Evolutionary conservation across 176 grass and related monocot species (phyloP), one percentile per base, ranked within the genome.

Genomic region (Melocanna baccifera): DNA sequence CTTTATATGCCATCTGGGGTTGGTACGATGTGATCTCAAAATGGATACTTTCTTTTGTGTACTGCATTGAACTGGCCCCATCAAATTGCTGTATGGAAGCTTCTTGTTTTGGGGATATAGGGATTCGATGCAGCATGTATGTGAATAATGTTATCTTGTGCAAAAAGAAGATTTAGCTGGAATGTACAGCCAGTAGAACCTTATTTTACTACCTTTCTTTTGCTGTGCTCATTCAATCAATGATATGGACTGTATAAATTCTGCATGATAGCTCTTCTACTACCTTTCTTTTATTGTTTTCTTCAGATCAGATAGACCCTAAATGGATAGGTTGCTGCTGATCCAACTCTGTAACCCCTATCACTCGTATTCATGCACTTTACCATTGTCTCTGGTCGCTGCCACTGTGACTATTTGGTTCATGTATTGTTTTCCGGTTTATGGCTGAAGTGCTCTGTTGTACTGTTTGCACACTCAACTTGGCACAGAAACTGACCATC

Each of bases 1-100:
- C 68, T 61, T 87, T 74, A 75, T 62, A 87, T 90, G 75, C 58
- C 71, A 79, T 83, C 67, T 83, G 30, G 79, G 42, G 59, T 86
- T 86, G 57, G 84, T 90, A 82, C 26, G 42, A 55, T 50, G 77
- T 91, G 63, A 79, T 91, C 75, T 75, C 41, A 66, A 84, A 80
- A 79, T 80, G 68, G 69, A 58, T 58, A 55, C 40, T 84, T 90
- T 83, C 79, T 75, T 79, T 62, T 75, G 40, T 87, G 89, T 71
- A 66, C 80, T 67, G 52, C 51, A 45, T 68, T 80, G 28, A 79
- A 51, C 67, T 90, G 74, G 59, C 66, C 59, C 84, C 84, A 74
- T 83, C 61, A 87, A 73, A 71, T 78, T 75, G 56, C 9, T 73
- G 36, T 53, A 74, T 48, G 61, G 14, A n/a, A 69, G 30, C 16